Conservation (phyloP, 225 moss, liverwort and hornwort genomes). For the Sphagnum tenellum region DNA sequence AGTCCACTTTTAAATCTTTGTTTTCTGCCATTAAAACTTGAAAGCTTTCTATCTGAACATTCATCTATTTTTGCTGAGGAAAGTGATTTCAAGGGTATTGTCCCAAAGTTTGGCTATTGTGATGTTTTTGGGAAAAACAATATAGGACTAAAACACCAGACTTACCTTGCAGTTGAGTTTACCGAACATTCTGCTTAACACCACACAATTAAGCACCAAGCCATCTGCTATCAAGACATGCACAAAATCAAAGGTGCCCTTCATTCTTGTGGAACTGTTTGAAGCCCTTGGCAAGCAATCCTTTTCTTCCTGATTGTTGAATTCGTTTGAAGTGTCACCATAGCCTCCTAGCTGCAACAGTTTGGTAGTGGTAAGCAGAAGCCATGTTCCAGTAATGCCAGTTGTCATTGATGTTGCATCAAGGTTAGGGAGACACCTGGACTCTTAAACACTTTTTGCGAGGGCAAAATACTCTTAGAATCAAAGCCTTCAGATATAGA, state of each 20-base stretch:
- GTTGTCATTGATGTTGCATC: too few species aligned
- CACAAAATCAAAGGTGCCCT: slow-evolving; percentile 3
- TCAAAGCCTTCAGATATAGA: too few species aligned
- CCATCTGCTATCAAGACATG: slow-evolving; percentile 31
- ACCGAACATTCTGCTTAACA: slow-evolving; percentile 33
- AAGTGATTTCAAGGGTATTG: too few species aligned
- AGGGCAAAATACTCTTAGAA: too few species aligned
- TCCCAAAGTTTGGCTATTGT: background rate
- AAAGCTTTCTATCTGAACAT: too few species aligned
- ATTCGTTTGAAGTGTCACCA: slow-evolving; percentile 26
- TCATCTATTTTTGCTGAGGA: too few species aligned
- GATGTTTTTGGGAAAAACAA: background rate
- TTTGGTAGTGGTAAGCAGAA: too few species aligned
- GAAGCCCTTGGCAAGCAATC: slow-evolving; percentile 5
- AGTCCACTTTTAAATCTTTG: too few species aligned
- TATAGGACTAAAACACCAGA: background rate
- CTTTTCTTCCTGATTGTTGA: slow-evolving; percentile 4
- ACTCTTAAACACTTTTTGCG: too few species aligned
- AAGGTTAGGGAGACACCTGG: too few species aligned
- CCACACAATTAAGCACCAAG: slow-evolving; percentile 28
- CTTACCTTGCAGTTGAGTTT: slow-evolving; percentile 40
- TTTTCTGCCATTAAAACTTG: too few species aligned
- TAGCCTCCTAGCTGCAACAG: slow-evolving; percentile 38
- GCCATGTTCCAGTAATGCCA: too few species aligned
- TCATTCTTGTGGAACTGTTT: slow-evolving; percentile 4